A percentile compares a stretch with the other conserved stretches of the same genome.
Evolutionary conservation across 352 stramenopile species (phyloP).

Genomic region (Globisporangium mamillatum): DNA sequence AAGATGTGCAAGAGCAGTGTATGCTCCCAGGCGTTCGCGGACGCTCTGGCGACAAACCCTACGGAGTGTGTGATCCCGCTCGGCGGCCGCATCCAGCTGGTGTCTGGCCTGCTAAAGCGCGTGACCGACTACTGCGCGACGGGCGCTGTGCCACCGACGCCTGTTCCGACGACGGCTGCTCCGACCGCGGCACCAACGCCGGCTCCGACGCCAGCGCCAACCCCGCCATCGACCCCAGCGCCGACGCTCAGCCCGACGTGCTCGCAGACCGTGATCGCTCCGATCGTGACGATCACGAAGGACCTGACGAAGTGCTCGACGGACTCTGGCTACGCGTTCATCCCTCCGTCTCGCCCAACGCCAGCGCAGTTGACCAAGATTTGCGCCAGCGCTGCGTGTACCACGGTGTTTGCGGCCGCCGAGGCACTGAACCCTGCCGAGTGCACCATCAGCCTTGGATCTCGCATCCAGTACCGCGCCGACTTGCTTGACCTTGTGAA

Average conservation of each 20-base stretch:
- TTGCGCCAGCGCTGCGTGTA: too few relatives aligned
- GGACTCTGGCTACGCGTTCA: background rate
- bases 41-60: slow-evolving; percentile 9
- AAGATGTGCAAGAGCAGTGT: slow-evolving; percentile 13
- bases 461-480: too few relatives aligned
- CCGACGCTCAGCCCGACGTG: background rate
- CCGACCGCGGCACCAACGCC: too few relatives aligned
- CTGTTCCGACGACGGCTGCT: too few relatives aligned
- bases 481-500: too few relatives aligned
- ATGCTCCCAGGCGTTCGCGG: slow-evolving; percentile 10
- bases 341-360: background rate
- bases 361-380: too few relatives aligned
- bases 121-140: background rate
- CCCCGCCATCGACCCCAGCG: background rate
- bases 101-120: background rate
- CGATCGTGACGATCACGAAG: background rate
- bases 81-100: background rate
- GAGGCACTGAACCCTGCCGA: too few relatives aligned
- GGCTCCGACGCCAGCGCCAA: background rate
- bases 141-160: too few relatives aligned
- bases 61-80: slow-evolving; percentile 7
- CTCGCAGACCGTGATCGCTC: background rate
- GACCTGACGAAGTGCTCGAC: background rate
- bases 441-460: too few relatives aligned
- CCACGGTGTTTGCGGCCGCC: too few relatives aligned